Evolutionary conservation across 2,329 filamentous ascomycete species (phyloP), one percentile per base, ranked within the genome.

Genomic region (Botrytis squamosa): DNA sequence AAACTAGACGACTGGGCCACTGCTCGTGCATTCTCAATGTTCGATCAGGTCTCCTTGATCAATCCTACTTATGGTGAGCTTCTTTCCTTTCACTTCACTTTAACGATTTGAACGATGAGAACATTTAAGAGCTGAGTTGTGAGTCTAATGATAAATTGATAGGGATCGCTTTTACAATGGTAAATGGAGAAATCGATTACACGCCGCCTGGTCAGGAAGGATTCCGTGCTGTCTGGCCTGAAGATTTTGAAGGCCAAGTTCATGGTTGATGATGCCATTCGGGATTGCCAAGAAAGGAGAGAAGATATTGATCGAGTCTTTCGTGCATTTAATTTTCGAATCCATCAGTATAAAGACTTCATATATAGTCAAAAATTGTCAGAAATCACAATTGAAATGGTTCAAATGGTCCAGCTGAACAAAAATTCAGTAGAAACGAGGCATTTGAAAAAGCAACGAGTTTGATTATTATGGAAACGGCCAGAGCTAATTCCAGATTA

Each of bases 31-130:
- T 72, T 72, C 14, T 72, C 70, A 7, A 49, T 59, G n/a, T 67
- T 66, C 18, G 62, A 72, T 49, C 70, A 72, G 49, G 59, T 60
- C n/a, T 67, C 70, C 8, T 36, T 72, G 4, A 52, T 72, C 25
- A 55, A 72, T 40, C 70, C 70, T 36, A 65, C n/a, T 46, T 59
- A 57, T 33, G 70, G 62, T 72, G 52, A 72, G 44, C 33, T 8
- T 20, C 42, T 44, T 1, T 44, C 20, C 1, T 44, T 44, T 44
- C 1, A 20, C 20, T 44, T 2, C 2, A 44, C 18, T 18, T 20
- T 0, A 16, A 20, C 16, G 6, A 6, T 66, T 57, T 18, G 1
- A 18, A 25, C 0, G 18, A 12, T 40, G 4, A 8, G 46, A 12
- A 33, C 4, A 3, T 44, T 44, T 5, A 38, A 46, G 18, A 6